Base-by-base conservation (phyloP, 495 filamentous ascomycete genomes). In the Tuber magnatum region DNA sequence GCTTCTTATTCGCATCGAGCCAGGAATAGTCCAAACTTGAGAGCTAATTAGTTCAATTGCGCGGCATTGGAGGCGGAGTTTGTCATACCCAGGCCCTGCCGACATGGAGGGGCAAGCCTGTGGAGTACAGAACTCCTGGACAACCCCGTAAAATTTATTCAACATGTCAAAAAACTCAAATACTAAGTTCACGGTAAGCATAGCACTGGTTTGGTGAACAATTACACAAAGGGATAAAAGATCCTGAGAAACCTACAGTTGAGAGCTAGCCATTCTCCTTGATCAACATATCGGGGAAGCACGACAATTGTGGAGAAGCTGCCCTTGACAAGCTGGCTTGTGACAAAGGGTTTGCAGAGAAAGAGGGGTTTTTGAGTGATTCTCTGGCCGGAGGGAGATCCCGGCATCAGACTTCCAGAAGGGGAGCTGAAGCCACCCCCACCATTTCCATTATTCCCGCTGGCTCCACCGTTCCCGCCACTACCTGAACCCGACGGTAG, bases 241-340 rank as follows among this genome's bases (percentile, higher is more conserved):
- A 61, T 24, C 28, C 56, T 28, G 40, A 32, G 40, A 24, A 71
- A 80, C 81, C 6, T 71, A 83, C 81, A 70, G 61, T 83, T 83
- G 51, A 83, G 88, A 75, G 91, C 91, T 73, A 93, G 82, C 91
- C 91, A 93, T 81, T 93, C 91, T 71, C 91, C 91, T 75, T 91
- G 84, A 78, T 93, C 91, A 43, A 93, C 88, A 78, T 91, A 89
- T 81, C 89, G 88, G 22, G 91, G 91, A 82, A 91, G 89, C 56
- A 90, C 90, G 78, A 91, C 91, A 73, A 93, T 84, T 20, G 91
- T 92, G 86, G 91, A 89, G 83, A 93, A 92, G 82, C 92, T 93
- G 69, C 91, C 91, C 82, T 90, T 92, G 72, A 92, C 91, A 68
- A 83, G 75, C 65, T 82, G 81, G 44, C 81, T 80, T 39, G 82